A percentile compares a stretch with the other conserved stretches of the same genome.
phyloP scores from a whole-genome alignment of 169 alveolate species.

The Cryptosporidium sp. region DNA sequence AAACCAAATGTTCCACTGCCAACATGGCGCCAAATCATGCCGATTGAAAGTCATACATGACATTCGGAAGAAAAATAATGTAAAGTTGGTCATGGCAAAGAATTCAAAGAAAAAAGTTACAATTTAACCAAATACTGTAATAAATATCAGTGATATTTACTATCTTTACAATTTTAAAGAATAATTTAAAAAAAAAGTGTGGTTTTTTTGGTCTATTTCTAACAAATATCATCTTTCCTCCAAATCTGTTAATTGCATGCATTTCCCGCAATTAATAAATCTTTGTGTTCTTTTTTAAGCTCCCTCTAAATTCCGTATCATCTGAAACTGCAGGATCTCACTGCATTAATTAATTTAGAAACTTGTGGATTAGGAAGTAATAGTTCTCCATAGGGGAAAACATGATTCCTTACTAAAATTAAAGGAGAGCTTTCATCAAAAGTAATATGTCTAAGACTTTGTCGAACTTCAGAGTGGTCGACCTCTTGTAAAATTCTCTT shows the following conservation, averaged over 20 bases:
- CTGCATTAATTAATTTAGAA: conserved; percentile 32
- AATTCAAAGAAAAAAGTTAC: no score
- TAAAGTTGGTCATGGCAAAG: no score
- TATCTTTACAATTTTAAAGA: no score
- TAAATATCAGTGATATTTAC: neutral
- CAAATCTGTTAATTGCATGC: neutral
- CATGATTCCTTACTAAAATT: conserved; percentile 29
- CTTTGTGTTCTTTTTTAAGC: no score
- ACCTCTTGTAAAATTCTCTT: conserved; percentile 45
- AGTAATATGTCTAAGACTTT: conserved; percentile 47
- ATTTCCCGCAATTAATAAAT: neutral
- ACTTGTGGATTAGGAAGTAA: conserved; percentile 56
- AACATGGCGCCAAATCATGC: neutral
- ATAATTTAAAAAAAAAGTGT: no score
- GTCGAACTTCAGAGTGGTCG: conserved; percentile 69
- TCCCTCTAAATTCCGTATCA: neutral
- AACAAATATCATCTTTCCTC: neutral
- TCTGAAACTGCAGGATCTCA: conserved; percentile 15
- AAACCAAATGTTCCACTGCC: neutral
- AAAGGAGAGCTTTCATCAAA: conserved; percentile 45
- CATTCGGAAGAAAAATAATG: neutral
- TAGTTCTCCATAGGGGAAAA: conserved; percentile 59
- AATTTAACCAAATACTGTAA: neutral
- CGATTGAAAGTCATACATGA: neutral
- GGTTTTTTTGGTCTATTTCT: neutral